A percentile compares a stretch with the other conserved stretches of the same genome.
Evolutionary conservation across 768 basidiomycete species (phyloP).

Genomic region (Serendipita sp.): DNA sequence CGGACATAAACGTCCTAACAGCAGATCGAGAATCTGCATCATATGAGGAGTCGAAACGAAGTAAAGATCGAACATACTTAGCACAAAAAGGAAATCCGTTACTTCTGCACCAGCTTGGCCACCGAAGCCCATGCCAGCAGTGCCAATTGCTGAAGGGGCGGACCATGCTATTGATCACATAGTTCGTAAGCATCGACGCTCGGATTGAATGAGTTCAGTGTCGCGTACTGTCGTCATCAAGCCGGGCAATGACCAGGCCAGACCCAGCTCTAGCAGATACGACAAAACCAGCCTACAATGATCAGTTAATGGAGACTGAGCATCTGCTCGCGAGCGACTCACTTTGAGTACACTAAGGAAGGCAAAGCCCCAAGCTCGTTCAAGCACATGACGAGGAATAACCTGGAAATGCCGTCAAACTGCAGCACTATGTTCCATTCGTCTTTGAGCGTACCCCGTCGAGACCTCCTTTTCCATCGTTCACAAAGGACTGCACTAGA

Average conservation of each 20-base stretch:
- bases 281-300: conserved; percentile 19
- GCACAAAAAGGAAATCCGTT: conserved; percentile 79
- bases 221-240: conserved; percentile 62
- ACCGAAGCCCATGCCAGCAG: conserved; percentile 79
- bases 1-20: conserved; percentile 81
- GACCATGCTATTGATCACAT: conserved; percentile 54
- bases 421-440: neutral
- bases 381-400: conserved; percentile 37
- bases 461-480: conserved; percentile 62
- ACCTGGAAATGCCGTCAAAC: conserved; percentile 21
- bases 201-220: neutral
- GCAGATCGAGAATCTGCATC: conserved; percentile 13
- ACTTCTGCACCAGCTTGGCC: conserved; percentile 63
- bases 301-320: neutral
- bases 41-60: conserved; percentile 3
- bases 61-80: conserved; percentile 30
- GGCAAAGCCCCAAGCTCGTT: conserved; percentile 61
- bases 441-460: conserved; percentile 41
- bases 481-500: conserved; percentile 71
- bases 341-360: conserved; percentile 77
- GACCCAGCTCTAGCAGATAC: conserved; percentile 44
- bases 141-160: conserved; percentile 86
- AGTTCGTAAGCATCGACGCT: neutral
- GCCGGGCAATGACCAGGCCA: conserved; percentile 74
- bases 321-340: conserved; percentile 40